Percentiles rank a stretch among this genome's conserved stretches.
These are phyloP conservation scores for Lentinula aciculospora DNA, from an alignment of 768 basidiomycete species.

Conservation along the genomic window DNA sequence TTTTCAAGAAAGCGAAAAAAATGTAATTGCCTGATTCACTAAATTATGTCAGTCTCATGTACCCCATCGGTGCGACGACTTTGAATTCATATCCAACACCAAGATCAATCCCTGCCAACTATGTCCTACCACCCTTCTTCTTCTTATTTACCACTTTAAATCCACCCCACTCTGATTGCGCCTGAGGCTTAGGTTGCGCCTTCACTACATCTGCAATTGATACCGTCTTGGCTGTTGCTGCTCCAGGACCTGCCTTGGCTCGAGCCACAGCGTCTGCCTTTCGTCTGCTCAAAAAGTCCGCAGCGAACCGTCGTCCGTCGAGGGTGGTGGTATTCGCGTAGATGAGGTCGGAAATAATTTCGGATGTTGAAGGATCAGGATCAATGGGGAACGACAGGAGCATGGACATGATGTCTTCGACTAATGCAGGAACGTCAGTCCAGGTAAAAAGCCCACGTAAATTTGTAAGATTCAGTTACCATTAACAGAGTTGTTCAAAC, in stretches of 20 bases:
- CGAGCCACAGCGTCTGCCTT: conserved; percentile 70
- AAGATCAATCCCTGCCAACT: background rate
- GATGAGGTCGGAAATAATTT: conserved; percentile 93
- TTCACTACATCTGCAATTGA: conserved; percentile 91
- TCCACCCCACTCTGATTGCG: conserved; percentile 74
- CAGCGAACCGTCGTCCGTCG: conserved; percentile 91
- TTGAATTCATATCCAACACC: background rate
- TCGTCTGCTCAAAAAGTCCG: conserved; percentile 84
- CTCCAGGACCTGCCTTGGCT: conserved; percentile 34
- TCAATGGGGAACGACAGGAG: conserved; percentile 91
- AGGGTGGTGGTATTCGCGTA: conserved; percentile 93
- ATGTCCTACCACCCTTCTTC: conserved; percentile 69
- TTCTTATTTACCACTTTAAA: conserved; percentile 96
- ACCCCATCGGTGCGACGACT: background rate
- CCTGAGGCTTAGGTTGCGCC: conserved; percentile 68
- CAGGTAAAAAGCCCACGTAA: background rate
- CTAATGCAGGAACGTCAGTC: conserved; percentile 31
- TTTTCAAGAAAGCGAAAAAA: too few relatives aligned
- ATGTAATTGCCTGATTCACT: too few relatives aligned
- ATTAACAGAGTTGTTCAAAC: conserved; percentile 65
- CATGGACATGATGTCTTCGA: conserved; percentile 96
- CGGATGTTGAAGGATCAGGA: conserved; percentile 72
- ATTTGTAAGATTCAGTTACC: conserved; percentile 32
- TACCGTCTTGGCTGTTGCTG: conserved; percentile 44
- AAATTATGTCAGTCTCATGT: background rate